Base-by-base conservation (phyloP, 1,284 basidiomycete genomes). In the Ustilago vetiveriae region DNA sequence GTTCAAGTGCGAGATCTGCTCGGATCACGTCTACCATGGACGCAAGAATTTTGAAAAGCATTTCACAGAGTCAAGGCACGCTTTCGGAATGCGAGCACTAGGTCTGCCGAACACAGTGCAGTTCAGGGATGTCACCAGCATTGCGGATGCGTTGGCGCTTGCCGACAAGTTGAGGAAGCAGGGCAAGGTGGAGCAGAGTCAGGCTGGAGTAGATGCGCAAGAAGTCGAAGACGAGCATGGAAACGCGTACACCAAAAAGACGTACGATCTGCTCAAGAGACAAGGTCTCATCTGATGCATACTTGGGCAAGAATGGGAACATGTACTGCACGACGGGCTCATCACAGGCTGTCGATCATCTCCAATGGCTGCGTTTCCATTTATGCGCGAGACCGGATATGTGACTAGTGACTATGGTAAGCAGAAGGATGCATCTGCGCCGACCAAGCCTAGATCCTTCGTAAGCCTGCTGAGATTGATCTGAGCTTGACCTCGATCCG, bases 101-200 rank as follows among this genome's bases (percentile, higher is more conserved):
- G 96, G 96, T 16, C 85, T 99, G 67, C 96, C 96, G 1, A 98
- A 98, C 76, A 97, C 94, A 2, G 95, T 95, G 82, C 96, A 99
- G 84, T 99, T 98, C 85, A 92, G 96, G 78, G 95, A 97, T 83
- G 97, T 99, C 67, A 98, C 94, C 19, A 88, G 90, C 48, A 99
- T 99, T 71, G 90, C 93, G 75, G 96, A 99, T 84, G 96, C 94
- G 0, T 87, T 98, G 60, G 88, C 93, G 41, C 44, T 81, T 24
- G 75, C 76, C 2, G 79, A 81, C 16, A 80, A 78, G 48, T 48
- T 81, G 40, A 60, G 77, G 43, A 67, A 56, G 49, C 75, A 76
- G 53, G 67, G 72, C 5, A 75, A 70, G 36, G 35, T 58, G 27
- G 54, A 65, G 19, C 55, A 52, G 26, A 36, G 45, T 2, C 69